Evolutionary conservation across 1,139 yeast species (phyloP).

Genomic region (Hansenula lynferdii): DNA sequence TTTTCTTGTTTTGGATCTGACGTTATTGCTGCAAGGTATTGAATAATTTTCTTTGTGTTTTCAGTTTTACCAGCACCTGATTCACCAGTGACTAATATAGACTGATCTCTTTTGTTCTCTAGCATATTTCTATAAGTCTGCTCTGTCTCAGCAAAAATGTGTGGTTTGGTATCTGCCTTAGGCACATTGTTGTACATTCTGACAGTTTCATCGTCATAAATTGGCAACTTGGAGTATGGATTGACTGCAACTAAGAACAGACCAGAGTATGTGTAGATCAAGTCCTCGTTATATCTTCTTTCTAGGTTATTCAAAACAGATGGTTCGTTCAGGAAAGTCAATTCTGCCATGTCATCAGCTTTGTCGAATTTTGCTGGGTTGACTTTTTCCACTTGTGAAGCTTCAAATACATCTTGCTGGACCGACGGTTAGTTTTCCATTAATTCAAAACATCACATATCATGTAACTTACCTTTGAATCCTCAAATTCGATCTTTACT

Average conservation of each 20-base stretch:
- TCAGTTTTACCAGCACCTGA: slow-evolving; percentile 99
- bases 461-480: slow-evolving; percentile 41
- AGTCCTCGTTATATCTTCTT: slow-evolving; percentile 70
- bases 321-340: slow-evolving; percentile 92
- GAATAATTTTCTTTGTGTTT: slow-evolving; percentile 93
- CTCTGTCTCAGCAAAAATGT: slow-evolving; percentile 89
- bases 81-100: slow-evolving; percentile 94
- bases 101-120: slow-evolving; percentile 70
- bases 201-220: slow-evolving; percentile 61
- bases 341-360: slow-evolving; percentile 93
- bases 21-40: slow-evolving; percentile 80
- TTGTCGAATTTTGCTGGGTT: slow-evolving; percentile 92
- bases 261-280: slow-evolving; percentile 80
- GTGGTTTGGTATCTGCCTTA: slow-evolving; percentile 61
- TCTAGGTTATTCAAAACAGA: slow-evolving; percentile 82
- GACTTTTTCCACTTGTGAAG: slow-evolving; percentile 53
- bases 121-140: slow-evolving; percentile 77
- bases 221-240: slow-evolving; percentile 78
- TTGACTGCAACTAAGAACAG: slow-evolving; percentile 92
- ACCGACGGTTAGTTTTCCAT: not conserved
- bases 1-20: slow-evolving; percentile 26
- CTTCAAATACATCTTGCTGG: slow-evolving; percentile 38
- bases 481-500: slow-evolving; percentile 48
- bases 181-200: slow-evolving; percentile 42
- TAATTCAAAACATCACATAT: too few species aligned